Evolutionary conservation across 805 yeast species (phyloP).

Genomic region (Allodekkera sacchari): DNA sequence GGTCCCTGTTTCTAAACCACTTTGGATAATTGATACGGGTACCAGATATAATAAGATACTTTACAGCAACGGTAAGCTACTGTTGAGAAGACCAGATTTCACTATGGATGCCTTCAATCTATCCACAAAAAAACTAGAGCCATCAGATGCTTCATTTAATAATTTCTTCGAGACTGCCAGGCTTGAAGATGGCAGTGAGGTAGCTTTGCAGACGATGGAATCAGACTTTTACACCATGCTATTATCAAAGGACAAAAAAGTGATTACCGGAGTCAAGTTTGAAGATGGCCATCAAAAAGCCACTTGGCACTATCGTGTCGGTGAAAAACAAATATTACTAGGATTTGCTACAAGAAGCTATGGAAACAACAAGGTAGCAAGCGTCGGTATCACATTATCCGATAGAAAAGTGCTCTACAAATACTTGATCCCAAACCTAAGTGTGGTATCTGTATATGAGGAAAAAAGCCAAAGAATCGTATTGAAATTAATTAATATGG

Average conservation of each 20-base stretch:
- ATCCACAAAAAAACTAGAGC: slow-evolving; percentile 3
- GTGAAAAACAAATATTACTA: slow-evolving; percentile 28
- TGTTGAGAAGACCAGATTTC: background rate
- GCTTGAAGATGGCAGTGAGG: slow-evolving; percentile 3
- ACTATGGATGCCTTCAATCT: too few relatives aligned
- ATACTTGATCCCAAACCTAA: slow-evolving; percentile 66
- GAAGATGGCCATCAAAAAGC: background rate
- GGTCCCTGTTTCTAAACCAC: slow-evolving; percentile 4
- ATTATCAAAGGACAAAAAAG: slow-evolving; percentile 1
- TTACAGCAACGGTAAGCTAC: background rate
- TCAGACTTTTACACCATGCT: slow-evolving; percentile 10
- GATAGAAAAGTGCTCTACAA: slow-evolving; percentile 75
- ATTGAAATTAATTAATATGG: slow-evolving; percentile 53
- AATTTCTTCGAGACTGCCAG: slow-evolving; percentile 6
- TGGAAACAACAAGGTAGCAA: slow-evolving; percentile 35
- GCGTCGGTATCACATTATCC: slow-evolving; percentile 60
- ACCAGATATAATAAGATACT: slow-evolving; percentile 4
- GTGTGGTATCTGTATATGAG: slow-evolving; percentile 36
- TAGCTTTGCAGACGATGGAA: slow-evolving; percentile 9
- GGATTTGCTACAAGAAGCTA: slow-evolving; percentile 32
- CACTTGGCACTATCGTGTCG: slow-evolving; percentile 15
- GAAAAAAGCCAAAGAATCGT: slow-evolving; percentile 26
- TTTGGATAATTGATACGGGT: slow-evolving; percentile 29
- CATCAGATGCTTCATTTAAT: slow-evolving; percentile 1
- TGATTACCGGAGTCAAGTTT: slow-evolving; percentile 11